Evolutionary conservation across 345 rosid genomes (phyloP).

Genomic region (Eucalyptus pauciflora): DNA sequence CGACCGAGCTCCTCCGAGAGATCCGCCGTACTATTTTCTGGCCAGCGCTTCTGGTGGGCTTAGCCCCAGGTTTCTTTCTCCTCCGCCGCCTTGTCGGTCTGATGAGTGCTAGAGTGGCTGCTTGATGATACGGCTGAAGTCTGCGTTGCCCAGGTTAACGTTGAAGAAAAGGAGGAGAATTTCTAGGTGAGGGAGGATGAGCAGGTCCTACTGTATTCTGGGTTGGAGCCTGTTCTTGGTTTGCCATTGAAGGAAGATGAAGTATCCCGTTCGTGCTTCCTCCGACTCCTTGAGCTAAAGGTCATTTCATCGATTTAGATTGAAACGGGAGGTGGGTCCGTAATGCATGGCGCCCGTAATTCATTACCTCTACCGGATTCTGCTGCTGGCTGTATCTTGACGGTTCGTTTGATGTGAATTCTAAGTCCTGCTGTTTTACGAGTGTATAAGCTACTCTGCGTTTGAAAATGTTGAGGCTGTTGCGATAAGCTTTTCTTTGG

Average conservation of each 20-base stretch:
- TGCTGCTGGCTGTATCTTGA: background rate
- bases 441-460: background rate
- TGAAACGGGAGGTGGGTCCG: background rate
- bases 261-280: background rate
- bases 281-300: background rate
- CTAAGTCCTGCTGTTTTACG: background rate
- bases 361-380: background rate
- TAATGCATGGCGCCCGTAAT: background rate
- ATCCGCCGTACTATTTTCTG: background rate
- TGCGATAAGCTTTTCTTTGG: background rate
- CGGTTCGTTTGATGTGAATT: background rate
- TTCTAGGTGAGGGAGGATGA: background rate
- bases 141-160: background rate
- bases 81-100: background rate
- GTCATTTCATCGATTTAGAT: background rate
- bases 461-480: background rate
- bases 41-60: background rate
- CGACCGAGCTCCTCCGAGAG: background rate
- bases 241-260: background rate
- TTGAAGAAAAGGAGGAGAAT: background rate
- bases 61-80: background rate
- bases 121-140: background rate
- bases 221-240: background rate
- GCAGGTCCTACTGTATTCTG: background rate
- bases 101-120: background rate